Base-by-base conservation (phyloP, 768 basidiomycete genomes). In the Trametes cinnabarina region DNA sequence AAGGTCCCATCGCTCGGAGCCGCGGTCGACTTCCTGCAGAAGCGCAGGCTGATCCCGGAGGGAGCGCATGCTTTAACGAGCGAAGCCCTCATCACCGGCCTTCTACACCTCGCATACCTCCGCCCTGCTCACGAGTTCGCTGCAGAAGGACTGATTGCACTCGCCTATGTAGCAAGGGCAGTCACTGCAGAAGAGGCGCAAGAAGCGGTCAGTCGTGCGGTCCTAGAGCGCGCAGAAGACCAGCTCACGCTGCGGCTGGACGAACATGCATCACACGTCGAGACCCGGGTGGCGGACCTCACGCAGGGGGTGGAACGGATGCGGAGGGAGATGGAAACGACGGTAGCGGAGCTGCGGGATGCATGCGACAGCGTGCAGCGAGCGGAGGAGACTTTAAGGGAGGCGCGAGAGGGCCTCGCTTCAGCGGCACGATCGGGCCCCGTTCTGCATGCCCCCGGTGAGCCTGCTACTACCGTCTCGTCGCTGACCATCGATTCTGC, bases 81-180 rank as follows among this genome's bases (percentile, higher is more conserved):
- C 42, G 41, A 43, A 22, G 4, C 48, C n/a, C 56, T 57, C 32
- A 37, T 57, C 43, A 22, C 56, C 11, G 56, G 56, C 1, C 48
- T 57, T 1, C 42, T 57, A 1, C 56, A 57, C 32, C 22, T 57
- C 15, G 48, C 56, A 1, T 37, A 7, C 15, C 12, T 14, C 12
- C 26, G 39, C 17, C 48, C 56, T 15, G 7, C 48, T 37, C 7
- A 22, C 22, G 47, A 55, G 7, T 26, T 57, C 15, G 48, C 56
- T 2, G 2, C 39, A 4, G 14, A 43, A 10, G 48, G 56, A 2
- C 56, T 57, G 3, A 51, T 57, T 23, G 49, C 48, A 14, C 28
- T 57, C 56, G 48, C 56, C 17, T 17, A 46, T 17, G 34, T 57
- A 3, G 56, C 56, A 0, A 44, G 22, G 42, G 56, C 20, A 3